Base-by-base conservation (phyloP, 306 rosid genomes). In the Lablab purpureus region DNA sequence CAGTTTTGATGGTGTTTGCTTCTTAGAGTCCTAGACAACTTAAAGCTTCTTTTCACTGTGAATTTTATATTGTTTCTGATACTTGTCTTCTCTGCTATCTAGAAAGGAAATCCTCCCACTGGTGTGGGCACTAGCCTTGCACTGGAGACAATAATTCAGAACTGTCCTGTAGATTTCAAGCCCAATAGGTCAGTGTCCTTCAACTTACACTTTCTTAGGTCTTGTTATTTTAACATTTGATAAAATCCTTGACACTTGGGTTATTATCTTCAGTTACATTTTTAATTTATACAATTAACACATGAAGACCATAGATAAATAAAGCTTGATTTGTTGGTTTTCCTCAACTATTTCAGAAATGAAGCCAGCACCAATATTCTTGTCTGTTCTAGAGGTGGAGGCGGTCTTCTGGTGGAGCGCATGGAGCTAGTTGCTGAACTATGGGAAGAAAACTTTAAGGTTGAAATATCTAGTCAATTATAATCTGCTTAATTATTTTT, bases 321-420 rank as follows among this genome's bases (percentile, higher is more conserved):
- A 37, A 68, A 50, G 58, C 40, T 76, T 59, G 37, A 14, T 64
- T 10, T 41, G 36, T 66, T 47, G 73, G 62, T 58, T 75, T 64
- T 62, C 49, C 60, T 52, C 76, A 9, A 65, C 74, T 83, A 81
- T 75, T 72, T 80, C 89, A 94, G 97, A 88, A 84, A 78, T 71
- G 99, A 91, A 81, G 87, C 83, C 36, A 83, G 88, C 89, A 85
- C 80, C 73, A 75, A 54, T 67, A 78, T 94, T 86, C 95, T 94
- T 77, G 93, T 94, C 82, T 94, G 97, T 79, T 94, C 97, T 62
- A 90, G 90, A 90, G 99, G 99, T 64, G 97, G 98, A 49, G 99
- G 97, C 37, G 99, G 99, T 76, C 87, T 94, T 30, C 83, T 94
- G 87, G 81, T 27, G 49, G 95, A 91, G 78, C 95, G 97, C 74